A percentile compares a stretch with the other conserved stretches of the same genome.
phyloP scores from a whole-genome alignment of 176 grass and related monocot genomes.

The Aechmea fasciata region DNA sequence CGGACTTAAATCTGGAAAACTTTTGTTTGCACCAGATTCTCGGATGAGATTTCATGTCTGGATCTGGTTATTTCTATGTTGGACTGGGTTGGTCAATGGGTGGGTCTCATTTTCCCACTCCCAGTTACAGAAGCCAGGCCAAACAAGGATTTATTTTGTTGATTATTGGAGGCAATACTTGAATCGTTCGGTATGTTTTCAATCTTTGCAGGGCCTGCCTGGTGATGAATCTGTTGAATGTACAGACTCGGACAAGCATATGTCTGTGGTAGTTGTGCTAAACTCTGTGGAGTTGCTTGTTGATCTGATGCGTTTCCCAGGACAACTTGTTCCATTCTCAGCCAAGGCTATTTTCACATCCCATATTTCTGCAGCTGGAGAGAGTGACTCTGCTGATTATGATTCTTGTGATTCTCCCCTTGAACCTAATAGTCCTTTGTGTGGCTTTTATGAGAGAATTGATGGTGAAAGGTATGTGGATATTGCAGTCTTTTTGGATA shows the following conservation, averaged over 20 bases:
- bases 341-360: constrained; percentile 64
- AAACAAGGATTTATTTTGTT: constrained; percentile 4
- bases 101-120: no score
- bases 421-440: constrained; percentile 90
- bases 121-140: background rate
- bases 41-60: no score
- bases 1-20: no score
- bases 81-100: no score
- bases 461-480: constrained; percentile 38
- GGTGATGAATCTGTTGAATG: constrained; percentile 70
- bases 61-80: no score
- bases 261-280: constrained; percentile 65
- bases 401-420: constrained; percentile 98
- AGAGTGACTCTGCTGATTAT: constrained; percentile 85
- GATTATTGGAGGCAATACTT: background rate
- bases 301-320: constrained; percentile 95
- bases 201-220: constrained; percentile 59
- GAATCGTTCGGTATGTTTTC: constrained; percentile 7
- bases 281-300: constrained; percentile 72
- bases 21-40: no score
- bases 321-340: constrained; percentile 88
- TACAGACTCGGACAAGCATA: constrained; percentile 80
- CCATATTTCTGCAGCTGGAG: constrained; percentile 81
- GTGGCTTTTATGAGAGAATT: constrained; percentile 25
- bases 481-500: constrained; percentile 10